These are phyloP conservation scores for Solanum peruvianum DNA, from an alignment of 257 asterid species.

Conservation along the genomic window DNA sequence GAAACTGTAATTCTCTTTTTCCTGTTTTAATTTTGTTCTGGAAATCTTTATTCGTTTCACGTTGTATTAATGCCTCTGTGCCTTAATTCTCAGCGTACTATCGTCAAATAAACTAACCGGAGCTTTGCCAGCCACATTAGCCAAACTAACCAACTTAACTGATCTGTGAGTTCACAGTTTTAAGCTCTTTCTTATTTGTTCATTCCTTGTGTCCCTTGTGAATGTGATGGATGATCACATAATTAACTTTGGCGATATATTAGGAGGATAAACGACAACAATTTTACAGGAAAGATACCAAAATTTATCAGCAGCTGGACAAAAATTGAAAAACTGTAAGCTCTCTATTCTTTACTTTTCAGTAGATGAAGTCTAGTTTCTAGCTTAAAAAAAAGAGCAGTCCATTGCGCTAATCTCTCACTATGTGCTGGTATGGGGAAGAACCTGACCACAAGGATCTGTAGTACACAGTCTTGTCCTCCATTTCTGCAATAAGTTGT, in stretches of 20 bases:
- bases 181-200: neutral
- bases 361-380: neutral
- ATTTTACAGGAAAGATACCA: constrained; percentile 83
- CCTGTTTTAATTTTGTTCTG: neutral
- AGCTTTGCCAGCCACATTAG: constrained; percentile 40
- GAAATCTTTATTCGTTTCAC: neutral
- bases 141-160: constrained; percentile 51
- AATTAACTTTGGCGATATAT: neutral
- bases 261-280: constrained; percentile 86
- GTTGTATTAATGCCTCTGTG: constrained; percentile 1
- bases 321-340: constrained; percentile 73
- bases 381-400: neutral
- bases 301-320: constrained; percentile 75
- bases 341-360: neutral
- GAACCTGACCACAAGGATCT: neutral
- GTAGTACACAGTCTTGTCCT: neutral
- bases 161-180: constrained; percentile 50
- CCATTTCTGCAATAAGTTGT: neutral
- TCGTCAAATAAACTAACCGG: constrained; percentile 76
- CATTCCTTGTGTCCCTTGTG: neutral
- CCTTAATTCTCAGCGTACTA: constrained; percentile 29
- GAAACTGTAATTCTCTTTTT: constrained; percentile 39
- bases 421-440: neutral
- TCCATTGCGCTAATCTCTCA: neutral
- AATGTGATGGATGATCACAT: neutral